Percentiles rank a stretch among this genome's conserved stretches.
Conservation (phyloP, 1,284 basidiomycete species). For the Moniliella sp. region DNA sequence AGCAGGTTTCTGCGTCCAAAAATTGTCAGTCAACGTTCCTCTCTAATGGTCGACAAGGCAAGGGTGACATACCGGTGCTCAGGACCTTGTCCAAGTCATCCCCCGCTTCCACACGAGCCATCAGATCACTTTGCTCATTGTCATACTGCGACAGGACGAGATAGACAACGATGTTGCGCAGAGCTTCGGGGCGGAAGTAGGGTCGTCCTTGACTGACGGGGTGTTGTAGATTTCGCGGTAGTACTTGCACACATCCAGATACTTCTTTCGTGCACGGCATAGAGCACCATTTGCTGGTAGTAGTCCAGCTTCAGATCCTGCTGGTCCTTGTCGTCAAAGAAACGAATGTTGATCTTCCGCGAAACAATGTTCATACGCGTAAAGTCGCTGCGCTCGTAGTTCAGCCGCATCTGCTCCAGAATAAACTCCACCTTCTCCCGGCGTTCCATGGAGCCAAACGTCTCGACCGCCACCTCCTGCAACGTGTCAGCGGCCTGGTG, state of each 20-base stretch:
- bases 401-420: slow-evolving; percentile 90
- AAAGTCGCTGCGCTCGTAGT: slow-evolving; percentile 55
- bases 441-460: slow-evolving; percentile 92
- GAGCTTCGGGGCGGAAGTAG: slow-evolving; percentile 14
- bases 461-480: slow-evolving; percentile 89
- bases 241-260: slow-evolving; percentile 81
- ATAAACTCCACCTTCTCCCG: slow-evolving; percentile 96
- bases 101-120: slow-evolving; percentile 58
- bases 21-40: too few relatives aligned
- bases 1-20: slow-evolving; percentile 72
- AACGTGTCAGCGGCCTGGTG: slow-evolving; percentile 37
- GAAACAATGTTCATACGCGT: slow-evolving; percentile 71
- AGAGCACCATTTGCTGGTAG: slow-evolving; percentile 87
- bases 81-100: slow-evolving; percentile 50
- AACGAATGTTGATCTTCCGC: slow-evolving; percentile 80
- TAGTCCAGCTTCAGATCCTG: slow-evolving; percentile 85
- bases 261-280: slow-evolving; percentile 64
- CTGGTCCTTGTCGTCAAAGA: slow-evolving; percentile 66
- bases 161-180: slow-evolving; percentile 68
- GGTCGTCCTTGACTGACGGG: slow-evolving; percentile 57
- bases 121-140: slow-evolving; percentile 91
- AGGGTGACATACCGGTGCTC: slow-evolving; percentile 57
- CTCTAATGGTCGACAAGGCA: too few relatives aligned
- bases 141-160: slow-evolving; percentile 75
- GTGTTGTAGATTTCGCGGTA: slow-evolving; percentile 94